These are phyloP conservation scores for Coemansia sp. DNA, from an alignment of 192 early-diverging fungal genomes.

Conservation along the genomic window DNA sequence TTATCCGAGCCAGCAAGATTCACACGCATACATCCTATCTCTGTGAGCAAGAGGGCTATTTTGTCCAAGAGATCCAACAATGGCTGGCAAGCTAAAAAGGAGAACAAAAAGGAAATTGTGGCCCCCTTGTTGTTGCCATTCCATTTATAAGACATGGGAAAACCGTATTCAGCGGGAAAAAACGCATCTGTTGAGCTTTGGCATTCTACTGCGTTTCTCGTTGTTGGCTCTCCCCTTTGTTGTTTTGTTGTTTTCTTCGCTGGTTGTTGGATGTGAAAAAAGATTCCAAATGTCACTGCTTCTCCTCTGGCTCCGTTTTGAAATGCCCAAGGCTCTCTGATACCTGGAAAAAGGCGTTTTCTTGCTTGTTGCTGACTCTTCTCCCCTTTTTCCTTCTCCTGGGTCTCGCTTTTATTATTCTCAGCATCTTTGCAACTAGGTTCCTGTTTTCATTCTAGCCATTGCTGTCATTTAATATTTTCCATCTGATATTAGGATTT, in stretches of 20 bases:
- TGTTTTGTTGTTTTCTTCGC: background rate
- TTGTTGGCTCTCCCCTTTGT: slow-evolving; percentile 7
- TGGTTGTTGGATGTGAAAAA: background rate
- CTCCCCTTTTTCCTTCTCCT: background rate
- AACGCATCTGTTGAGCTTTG: background rate
- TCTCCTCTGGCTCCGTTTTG: background rate
- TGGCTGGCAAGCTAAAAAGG: background rate
- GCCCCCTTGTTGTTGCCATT: background rate
- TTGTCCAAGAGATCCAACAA: background rate
- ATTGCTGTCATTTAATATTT: slow-evolving; percentile 7
- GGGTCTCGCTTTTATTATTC: background rate
- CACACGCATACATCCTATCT: background rate
- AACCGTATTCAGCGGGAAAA: background rate
- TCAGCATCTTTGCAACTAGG: background rate
- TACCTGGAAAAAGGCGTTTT: background rate
- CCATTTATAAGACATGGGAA: background rate
- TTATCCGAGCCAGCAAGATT: no score
- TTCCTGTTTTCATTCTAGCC: background rate
- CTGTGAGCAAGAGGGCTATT: background rate
- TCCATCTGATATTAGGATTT: background rate
- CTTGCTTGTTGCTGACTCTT: background rate
- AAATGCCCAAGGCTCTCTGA: background rate
- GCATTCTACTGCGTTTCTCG: slow-evolving; percentile 3
- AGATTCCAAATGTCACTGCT: background rate
- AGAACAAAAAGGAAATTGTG: background rate